A percentile compares a stretch with the other conserved stretches of the same genome.
These are phyloP conservation scores for Blepharisma japonicum DNA, from an alignment of 73 alveolate species.

Conservation along the genomic window DNA sequence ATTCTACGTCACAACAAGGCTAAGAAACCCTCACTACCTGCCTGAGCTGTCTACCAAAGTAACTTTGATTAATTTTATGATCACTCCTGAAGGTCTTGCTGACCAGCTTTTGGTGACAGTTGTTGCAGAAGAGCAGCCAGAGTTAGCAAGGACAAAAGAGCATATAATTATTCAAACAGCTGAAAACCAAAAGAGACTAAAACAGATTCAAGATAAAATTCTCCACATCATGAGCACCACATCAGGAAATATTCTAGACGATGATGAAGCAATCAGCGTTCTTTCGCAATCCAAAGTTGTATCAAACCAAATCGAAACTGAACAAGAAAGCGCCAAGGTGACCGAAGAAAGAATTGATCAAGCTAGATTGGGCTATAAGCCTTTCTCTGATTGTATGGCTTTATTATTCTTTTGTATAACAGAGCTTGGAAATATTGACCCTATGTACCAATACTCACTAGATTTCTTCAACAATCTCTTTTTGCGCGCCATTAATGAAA, in stretches of 20 bases:
- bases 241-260: conserved; percentile 94
- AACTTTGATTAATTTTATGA: conserved; percentile 96
- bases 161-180: conserved; percentile 95
- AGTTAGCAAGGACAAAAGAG: conserved; percentile 96
- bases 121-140: conserved; percentile 99
- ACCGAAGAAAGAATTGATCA: conserved; percentile 96
- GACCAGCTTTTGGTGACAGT: conserved; percentile 96
- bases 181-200: conserved; percentile 88
- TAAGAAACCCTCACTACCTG: conserved; percentile 97
- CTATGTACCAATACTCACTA: conserved; percentile 98
- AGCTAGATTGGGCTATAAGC: conserved; percentile 94
- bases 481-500: conserved; percentile 75
- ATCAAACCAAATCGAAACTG: conserved; percentile 94
- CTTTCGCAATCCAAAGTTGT: conserved; percentile 89
- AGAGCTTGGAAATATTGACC: conserved; percentile 97
- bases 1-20: conserved; percentile 96
- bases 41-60: conserved; percentile 97
- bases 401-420: conserved; percentile 96
- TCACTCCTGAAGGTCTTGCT: conserved; percentile 97
- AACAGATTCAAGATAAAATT: conserved; percentile 93
- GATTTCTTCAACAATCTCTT: conserved; percentile 92
- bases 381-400: conserved; percentile 96
- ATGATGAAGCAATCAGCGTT: conserved; percentile 93
- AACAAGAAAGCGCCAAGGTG: conserved; percentile 91
- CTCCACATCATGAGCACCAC: conserved; percentile 79